Conservation (phyloP, 345 rosid species). For the Pistacia integerrima region DNA sequence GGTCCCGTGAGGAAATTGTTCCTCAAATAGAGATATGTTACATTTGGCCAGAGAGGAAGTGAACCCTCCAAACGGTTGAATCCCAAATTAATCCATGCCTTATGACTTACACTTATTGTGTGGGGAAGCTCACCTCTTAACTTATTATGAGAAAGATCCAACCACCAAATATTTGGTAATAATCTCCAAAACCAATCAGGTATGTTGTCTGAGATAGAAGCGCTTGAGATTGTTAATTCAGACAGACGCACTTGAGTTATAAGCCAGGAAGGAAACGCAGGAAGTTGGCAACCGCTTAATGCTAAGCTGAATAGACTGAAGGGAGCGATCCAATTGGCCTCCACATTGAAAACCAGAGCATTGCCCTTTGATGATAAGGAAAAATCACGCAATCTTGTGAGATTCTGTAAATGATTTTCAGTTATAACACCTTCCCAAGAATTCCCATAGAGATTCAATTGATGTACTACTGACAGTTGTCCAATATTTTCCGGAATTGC, state of each 20-base stretch:
- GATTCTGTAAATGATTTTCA: constrained; percentile 18
- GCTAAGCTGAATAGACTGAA: too few relatives aligned
- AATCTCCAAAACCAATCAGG: constrained; percentile 31
- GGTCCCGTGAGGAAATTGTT: constrained; percentile 20
- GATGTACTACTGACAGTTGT: not conserved
- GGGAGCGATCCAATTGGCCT: too few relatives aligned
- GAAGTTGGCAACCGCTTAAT: too few relatives aligned
- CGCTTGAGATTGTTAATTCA: constrained; percentile 10
- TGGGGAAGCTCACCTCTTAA: not conserved
- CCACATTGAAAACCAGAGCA: too few relatives aligned
- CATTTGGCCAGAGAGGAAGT: constrained; percentile 22
- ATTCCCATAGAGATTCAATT: not conserved
- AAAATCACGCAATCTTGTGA: constrained; percentile 11
- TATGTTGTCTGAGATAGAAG: constrained; percentile 15
- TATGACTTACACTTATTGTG: not conserved
- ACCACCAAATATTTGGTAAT: not conserved
- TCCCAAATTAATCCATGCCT: constrained; percentile 3
- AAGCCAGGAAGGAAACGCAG: constrained; percentile 20
- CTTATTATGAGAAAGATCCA: constrained; percentile 18
- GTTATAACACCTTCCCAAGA: constrained; percentile 13
- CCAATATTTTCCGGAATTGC: constrained; percentile 3
- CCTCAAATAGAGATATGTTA: constrained; percentile 7
- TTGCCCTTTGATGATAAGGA: constrained; percentile 4
- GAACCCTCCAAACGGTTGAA: constrained; percentile 23
- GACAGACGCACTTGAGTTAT: constrained; percentile 13